Percentiles rank a stretch among this genome's conserved stretches.
These are phyloP conservation scores for Luffa aegyptiaca DNA, from an alignment of 306 rosid species.

Conservation along the genomic window DNA sequence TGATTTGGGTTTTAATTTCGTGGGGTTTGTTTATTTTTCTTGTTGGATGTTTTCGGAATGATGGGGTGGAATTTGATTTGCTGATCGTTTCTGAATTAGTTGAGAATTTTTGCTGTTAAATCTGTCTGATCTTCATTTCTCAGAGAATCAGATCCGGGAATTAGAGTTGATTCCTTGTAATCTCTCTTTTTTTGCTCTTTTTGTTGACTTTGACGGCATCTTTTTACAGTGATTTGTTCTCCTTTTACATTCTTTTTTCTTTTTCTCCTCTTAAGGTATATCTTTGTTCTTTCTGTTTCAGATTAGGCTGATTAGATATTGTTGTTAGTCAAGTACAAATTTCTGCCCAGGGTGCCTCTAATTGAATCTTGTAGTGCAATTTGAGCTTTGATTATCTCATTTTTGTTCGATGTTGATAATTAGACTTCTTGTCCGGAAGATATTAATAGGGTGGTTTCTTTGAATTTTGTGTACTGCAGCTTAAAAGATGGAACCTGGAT, in stretches of 20 bases:
- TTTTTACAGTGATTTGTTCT: background rate
- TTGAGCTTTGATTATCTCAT: background rate
- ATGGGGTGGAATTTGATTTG: background rate
- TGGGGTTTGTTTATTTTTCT: background rate
- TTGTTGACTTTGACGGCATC: background rate
- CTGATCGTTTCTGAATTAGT: background rate
- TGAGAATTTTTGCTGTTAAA: background rate
- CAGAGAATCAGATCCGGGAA: constrained; percentile 2
- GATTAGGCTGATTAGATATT: background rate
- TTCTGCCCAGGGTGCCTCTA: background rate
- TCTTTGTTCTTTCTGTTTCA: background rate
- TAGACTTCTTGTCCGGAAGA: background rate
- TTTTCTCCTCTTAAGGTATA: background rate
- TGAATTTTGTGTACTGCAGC: background rate
- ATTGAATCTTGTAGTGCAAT: background rate
- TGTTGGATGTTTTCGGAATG: background rate
- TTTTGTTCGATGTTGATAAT: background rate
- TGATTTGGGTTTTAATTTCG: background rate
- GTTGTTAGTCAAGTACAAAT: background rate
- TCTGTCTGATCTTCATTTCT: background rate
- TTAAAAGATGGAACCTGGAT: constrained; percentile 46
- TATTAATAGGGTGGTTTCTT: background rate
- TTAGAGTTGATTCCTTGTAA: background rate
- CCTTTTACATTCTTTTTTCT: background rate
- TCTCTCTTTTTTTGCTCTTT: background rate